Conservation (phyloP, 148 eudicot species). For the Chenopodium formosanum region DNA sequence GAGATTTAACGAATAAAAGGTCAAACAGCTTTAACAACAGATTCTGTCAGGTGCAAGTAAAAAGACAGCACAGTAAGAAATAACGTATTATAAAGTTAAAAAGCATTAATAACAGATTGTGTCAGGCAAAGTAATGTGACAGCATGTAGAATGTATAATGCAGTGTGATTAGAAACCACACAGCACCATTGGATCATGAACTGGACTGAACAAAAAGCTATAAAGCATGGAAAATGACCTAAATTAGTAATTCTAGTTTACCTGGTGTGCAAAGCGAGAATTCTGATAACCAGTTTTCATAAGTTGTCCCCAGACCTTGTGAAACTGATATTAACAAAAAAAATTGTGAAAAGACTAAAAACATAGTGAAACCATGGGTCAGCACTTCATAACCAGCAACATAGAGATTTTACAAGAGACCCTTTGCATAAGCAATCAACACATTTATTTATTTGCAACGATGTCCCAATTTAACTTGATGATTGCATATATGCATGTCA, state of each 20-base stretch:
- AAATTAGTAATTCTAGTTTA: constrained; percentile 13
- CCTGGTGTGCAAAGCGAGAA: constrained; percentile 99
- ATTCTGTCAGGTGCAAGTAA: background rate
- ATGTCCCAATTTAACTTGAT: background rate
- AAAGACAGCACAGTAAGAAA: background rate
- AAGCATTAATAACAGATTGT: background rate
- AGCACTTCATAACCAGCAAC: background rate
- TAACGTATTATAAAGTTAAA: background rate
- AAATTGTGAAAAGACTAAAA: constrained; percentile 2
- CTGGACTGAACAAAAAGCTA: background rate
- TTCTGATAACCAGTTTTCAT: constrained; percentile 98
- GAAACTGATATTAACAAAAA: constrained; percentile 53
- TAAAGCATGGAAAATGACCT: background rate
- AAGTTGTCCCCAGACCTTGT: constrained; percentile 93
- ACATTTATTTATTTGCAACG: background rate
- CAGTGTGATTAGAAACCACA: background rate
- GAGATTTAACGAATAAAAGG: background rate
- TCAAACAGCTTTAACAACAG: background rate
- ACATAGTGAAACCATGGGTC: too few relatives aligned
- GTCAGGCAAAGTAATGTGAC: background rate
- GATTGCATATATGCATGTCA: background rate
- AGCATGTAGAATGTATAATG: background rate
- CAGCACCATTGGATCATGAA: background rate
- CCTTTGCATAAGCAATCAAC: background rate
- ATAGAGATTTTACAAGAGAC: background rate